phyloP scores from a whole-genome alignment of 805 yeast species.

The Starmera dryadoides region DNA sequence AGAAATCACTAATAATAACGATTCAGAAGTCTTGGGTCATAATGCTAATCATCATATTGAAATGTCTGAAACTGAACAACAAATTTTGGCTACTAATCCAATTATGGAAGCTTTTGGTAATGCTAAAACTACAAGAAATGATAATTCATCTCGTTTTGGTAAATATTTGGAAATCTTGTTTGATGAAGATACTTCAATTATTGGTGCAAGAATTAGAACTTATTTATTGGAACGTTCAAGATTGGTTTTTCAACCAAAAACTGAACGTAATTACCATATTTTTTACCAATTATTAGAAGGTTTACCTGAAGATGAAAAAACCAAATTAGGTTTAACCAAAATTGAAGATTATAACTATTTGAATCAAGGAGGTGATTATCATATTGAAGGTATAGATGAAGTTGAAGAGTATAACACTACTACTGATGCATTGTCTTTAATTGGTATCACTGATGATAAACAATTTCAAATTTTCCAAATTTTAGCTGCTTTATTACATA shows the following conservation, averaged over 20 bases:
- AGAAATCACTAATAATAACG: conserved; percentile 25
- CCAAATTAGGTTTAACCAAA: conserved; percentile 49
- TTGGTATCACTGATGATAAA: conserved; percentile 56
- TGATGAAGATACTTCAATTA: conserved; percentile 64
- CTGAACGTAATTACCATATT: conserved; percentile 93
- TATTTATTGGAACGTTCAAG: conserved; percentile 90
- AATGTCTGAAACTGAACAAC: conserved; percentile 88
- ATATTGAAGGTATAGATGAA: conserved; percentile 77
- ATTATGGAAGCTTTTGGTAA: conserved; percentile 98
- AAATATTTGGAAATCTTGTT: conserved; percentile 90
- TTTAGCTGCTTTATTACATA: conserved; percentile 82
- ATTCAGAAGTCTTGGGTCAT: conserved; percentile 26
- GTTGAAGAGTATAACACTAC: conserved; percentile 71
- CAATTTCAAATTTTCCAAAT: conserved; percentile 70
- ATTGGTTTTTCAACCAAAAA: conserved; percentile 82
- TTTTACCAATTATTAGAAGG: conserved; percentile 88
- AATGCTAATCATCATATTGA: conserved; percentile 40
- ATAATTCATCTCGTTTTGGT: conserved; percentile 96
- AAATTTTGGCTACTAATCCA: conserved; percentile 93
- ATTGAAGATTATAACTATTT: conserved; percentile 73
- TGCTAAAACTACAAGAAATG: conserved; percentile 95
- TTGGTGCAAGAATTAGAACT: conserved; percentile 93
- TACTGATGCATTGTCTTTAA: conserved; percentile 64
- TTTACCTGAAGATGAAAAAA: conserved; percentile 42
- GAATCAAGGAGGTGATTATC: conserved; percentile 79